Evolutionary conservation across 208 protist species (phyloP).

Genomic region (Acanthamoeba triangularis): DNA sequence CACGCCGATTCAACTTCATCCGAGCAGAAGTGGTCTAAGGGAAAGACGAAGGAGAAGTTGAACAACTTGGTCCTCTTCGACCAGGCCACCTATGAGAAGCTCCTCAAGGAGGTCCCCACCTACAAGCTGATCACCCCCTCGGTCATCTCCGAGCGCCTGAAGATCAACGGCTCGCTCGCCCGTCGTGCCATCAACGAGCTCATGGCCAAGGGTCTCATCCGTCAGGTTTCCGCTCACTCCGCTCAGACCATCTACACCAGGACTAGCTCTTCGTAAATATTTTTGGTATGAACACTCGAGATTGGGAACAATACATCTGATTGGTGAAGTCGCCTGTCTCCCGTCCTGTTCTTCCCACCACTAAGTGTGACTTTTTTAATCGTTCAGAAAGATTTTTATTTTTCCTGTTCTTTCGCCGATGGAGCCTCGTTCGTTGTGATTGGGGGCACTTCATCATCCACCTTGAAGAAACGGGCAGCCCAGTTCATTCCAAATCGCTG

Average conservation of each 20-base stretch:
- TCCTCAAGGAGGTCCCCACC: slow-evolving; percentile 90
- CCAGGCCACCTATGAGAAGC: slow-evolving; percentile 89
- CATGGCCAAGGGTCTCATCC: slow-evolving; percentile 89
- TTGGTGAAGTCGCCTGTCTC: neutral
- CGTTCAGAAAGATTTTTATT: slow-evolving; percentile 25
- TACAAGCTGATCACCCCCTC: slow-evolving; percentile 92
- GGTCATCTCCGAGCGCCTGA: slow-evolving; percentile 90
- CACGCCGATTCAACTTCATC: neutral
- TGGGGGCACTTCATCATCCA: neutral
- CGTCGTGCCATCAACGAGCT: slow-evolving; percentile 89
- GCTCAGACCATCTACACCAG: slow-evolving; percentile 90
- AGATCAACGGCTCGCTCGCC: slow-evolving; percentile 90
- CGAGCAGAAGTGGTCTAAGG: slow-evolving; percentile 93
- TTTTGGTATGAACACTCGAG: slow-evolving; percentile 5
- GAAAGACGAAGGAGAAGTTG: slow-evolving; percentile 92
- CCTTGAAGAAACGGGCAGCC: neutral
- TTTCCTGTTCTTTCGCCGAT: neutral
- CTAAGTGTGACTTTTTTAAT: no score
- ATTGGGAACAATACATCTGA: slow-evolving; percentile 43
- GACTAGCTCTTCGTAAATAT: slow-evolving; percentile 67
- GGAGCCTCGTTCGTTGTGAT: neutral
- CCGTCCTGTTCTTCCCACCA: neutral
- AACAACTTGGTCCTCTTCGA: slow-evolving; percentile 92
- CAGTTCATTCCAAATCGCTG: neutral
- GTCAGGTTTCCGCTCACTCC: slow-evolving; percentile 83